phyloP scores from a whole-genome alignment of 352 stramenopile genomes.

The Halophytophthora batemanensis region DNA sequence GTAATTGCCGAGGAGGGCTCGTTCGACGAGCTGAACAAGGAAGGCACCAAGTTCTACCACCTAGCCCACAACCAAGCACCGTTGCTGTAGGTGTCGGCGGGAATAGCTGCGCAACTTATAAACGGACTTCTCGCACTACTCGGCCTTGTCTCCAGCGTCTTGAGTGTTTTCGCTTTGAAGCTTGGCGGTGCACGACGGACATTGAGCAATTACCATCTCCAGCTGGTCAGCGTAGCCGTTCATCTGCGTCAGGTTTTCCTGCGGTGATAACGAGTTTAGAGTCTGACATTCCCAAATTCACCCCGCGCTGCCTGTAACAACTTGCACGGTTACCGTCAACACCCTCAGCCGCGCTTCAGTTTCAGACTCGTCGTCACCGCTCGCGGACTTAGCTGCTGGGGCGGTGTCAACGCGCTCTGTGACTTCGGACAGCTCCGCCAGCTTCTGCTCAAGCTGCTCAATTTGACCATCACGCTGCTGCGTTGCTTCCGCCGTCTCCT shows the following conservation, averaged over 20 bases:
- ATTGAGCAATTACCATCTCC: conserved; percentile 71
- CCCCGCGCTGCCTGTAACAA: neutral
- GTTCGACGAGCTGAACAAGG: conserved; percentile 69
- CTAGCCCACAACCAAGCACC: conserved; percentile 61
- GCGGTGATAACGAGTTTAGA: conserved; percentile 2
- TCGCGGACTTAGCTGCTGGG: neutral
- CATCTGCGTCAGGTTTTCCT: conserved; percentile 79
- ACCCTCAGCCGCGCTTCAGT: conserved; percentile 47
- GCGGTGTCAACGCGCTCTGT: conserved; percentile 1
- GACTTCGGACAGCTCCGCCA: conserved; percentile 17
- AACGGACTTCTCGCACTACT: conserved; percentile 9
- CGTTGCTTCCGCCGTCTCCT: conserved; percentile 14
- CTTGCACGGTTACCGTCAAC: conserved; percentile 44
- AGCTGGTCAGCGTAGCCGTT: conserved; percentile 79
- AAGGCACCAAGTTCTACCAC: conserved; percentile 78
- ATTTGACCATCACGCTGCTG: conserved; percentile 36
- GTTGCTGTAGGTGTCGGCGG: conserved; percentile 38
- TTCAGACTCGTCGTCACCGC: conserved; percentile 18
- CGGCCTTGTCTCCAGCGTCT: conserved; percentile 25
- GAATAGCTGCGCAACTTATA: conserved; percentile 2
- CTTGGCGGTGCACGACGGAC: conserved; percentile 63
- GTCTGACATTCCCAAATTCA: neutral
- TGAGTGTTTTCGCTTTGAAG: conserved; percentile 68
- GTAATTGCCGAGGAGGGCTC: conserved; percentile 74
- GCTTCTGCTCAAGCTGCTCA: conserved; percentile 28